A percentile compares a stretch with the other conserved stretches of the same genome.
These are phyloP conservation scores for Pterula multifida DNA, from an alignment of 1,284 basidiomycete species.

Conservation along the genomic window DNA sequence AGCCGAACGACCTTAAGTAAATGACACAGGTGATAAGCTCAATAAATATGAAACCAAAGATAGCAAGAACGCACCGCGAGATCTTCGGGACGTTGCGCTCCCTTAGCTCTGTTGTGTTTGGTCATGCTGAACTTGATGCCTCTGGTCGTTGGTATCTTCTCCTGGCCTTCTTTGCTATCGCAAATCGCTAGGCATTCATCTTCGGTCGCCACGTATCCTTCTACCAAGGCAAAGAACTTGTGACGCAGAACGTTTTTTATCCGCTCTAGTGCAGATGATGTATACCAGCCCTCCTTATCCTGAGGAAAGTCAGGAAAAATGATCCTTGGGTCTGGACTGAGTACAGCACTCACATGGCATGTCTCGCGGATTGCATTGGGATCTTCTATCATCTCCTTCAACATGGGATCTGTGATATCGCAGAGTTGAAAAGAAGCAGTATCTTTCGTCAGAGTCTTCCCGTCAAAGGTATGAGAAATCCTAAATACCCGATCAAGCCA, in stretches of 20 bases:
- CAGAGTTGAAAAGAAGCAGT: conserved; percentile 88
- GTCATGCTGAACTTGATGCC: conserved; percentile 41
- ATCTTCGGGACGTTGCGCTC: conserved; percentile 66
- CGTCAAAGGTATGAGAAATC: conserved; percentile 84
- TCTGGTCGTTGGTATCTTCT: conserved; percentile 25
- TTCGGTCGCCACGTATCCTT: conserved; percentile 57
- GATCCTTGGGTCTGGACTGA: conserved; percentile 2
- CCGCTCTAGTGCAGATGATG: conserved; percentile 57
- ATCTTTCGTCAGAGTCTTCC: conserved; percentile 63
- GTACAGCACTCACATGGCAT: conserved; percentile 47
- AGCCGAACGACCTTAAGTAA: conserved; percentile 27
- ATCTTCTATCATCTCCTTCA: conserved; percentile 70
- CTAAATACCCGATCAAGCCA: conserved; percentile 16
- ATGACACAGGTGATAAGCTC: neutral
- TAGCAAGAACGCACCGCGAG: too few relatives aligned
- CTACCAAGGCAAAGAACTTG: conserved; percentile 78
- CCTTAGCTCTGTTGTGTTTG: conserved; percentile 80
- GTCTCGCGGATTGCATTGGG: conserved; percentile 51
- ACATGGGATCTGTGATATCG: conserved; percentile 80
- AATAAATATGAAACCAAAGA: conserved; percentile 24
- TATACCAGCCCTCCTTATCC: conserved; percentile 84
- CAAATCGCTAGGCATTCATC: conserved; percentile 44
- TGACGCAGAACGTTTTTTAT: conserved; percentile 79
- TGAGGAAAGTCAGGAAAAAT: conserved; percentile 18
- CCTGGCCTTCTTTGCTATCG: conserved; percentile 9